These are phyloP conservation scores for Russula abietina DNA, from an alignment of 768 basidiomycete genomes.

Conservation along the genomic window DNA sequence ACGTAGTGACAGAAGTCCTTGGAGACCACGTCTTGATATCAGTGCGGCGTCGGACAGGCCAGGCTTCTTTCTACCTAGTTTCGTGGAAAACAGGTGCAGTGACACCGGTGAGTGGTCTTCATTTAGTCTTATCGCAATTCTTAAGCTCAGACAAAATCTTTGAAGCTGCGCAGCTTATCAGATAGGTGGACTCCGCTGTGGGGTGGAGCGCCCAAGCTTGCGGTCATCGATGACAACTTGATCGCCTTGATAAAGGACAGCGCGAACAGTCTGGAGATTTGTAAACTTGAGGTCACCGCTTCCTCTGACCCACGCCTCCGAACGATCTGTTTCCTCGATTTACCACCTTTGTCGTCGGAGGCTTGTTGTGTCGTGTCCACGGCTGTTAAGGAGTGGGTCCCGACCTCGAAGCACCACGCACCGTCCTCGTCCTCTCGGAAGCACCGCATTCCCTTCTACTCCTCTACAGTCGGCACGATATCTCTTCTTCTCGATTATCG, in stretches of 20 bases:
- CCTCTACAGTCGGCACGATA: background rate
- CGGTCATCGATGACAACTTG: background rate
- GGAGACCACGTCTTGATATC: background rate
- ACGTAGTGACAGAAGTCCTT: background rate
- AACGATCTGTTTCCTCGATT: background rate
- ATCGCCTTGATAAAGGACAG: background rate
- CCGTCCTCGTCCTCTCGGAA: background rate
- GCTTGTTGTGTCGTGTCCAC: background rate
- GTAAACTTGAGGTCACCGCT: background rate
- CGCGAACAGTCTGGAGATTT: conserved; percentile 1
- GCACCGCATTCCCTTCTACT: conserved; percentile 1
- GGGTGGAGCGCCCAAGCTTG: background rate
- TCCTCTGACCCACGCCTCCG: background rate
- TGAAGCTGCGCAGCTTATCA: background rate
- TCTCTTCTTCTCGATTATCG: background rate
- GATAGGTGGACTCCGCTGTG: background rate
- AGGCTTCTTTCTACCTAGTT: conserved; percentile 1
- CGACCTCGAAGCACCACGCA: background rate
- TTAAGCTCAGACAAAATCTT: background rate
- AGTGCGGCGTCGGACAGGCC: background rate
- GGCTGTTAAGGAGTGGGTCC: conserved; percentile 2
- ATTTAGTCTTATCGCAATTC: background rate
- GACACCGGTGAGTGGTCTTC: background rate
- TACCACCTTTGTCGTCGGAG: background rate
- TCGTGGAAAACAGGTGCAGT: conserved; percentile 9